Evolutionary conservation across 768 basidiomycete genomes (phyloP), one percentile per base, ranked within the genome.

Genomic region (Fomitopsis serialis): DNA sequence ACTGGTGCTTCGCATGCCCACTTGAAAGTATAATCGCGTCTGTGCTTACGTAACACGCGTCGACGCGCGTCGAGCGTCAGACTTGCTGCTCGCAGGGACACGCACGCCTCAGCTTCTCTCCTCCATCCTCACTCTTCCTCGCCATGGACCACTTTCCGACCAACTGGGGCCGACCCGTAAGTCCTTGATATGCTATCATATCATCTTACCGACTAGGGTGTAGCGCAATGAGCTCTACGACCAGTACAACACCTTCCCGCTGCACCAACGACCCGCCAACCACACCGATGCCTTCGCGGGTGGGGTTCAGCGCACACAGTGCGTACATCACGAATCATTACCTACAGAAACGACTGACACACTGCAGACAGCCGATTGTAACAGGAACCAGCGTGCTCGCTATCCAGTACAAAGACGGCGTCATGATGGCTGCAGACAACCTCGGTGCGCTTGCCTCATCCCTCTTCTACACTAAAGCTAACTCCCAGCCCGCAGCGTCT

Each of bases 351-450:
- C 10, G 27, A n/a, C 45, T 29, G n/a, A n/a, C 44, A 37, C 27
- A 12, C 42, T 13, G 42, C 53, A 93, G 91, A 64, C 89, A 94
- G 63, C 97, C 97, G 10, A 85, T 98, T 55, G 92, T 98, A 9
- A 98, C 96, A 0, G 97, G 96, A 54, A 95, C 96, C n/a, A 91
- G 88, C 53, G 93, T 99, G 5, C 79, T 99, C 32, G 97, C 89
- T 2, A 77, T 99, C 70, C 90, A 91, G 71, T 98, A 80, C 79
- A 93, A 95, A 70, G 93, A 92, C 63, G 97, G 97, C 9, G 82
- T 99, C 59, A 96, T 99, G 91, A 85, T 99, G 78, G 94, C 97
- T 27, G 94, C 97, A 35, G 97, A 99, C 76, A 98, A 88, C 64
- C 87, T 98, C 48, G 95, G 95, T 95, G 57, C 52, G 27, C 23